A percentile compares a stretch with the other conserved stretches of the same genome.
Conservation (phyloP, 768 basidiomycete species). For the Epithele typhae region DNA sequence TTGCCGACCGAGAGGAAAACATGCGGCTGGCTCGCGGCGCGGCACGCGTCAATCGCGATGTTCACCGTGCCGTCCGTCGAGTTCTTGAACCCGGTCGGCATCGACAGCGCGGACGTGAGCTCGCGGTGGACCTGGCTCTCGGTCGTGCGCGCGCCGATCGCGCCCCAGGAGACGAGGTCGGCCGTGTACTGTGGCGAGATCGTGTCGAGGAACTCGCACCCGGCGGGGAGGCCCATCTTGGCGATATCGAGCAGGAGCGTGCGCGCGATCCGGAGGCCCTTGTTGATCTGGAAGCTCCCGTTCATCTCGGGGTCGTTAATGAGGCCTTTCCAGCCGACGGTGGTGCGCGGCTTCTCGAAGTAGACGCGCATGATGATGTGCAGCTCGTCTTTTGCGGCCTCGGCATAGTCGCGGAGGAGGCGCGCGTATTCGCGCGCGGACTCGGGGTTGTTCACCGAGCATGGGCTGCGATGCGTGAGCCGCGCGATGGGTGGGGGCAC, state of each 20-base stretch:
- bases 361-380: conserved; percentile 98
- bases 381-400: conserved; percentile 76
- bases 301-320: conserved; percentile 98
- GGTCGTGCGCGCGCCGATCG: conserved; percentile 91
- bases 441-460: conserved; percentile 89
- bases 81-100: conserved; percentile 99
- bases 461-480: conserved; percentile 52
- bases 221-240: conserved; percentile 86
- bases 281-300: conserved; percentile 92
- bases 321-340: conserved; percentile 98
- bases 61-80: conserved; percentile 91
- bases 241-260: conserved; percentile 84
- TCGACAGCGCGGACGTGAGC: conserved; percentile 80
- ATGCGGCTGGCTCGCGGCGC: conserved; percentile 86
- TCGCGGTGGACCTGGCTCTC: conserved; percentile 94
- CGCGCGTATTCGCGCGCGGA: conserved; percentile 86
- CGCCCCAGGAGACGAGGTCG: conserved; percentile 92
- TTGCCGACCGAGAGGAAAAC: conserved; percentile 97
- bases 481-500: too few relatives aligned
- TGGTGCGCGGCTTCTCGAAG: conserved; percentile 95
- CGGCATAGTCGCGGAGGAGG: conserved; percentile 74
- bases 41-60: conserved; percentile 93
- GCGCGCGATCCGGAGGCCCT: conserved; percentile 86
- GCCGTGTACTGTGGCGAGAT: conserved; percentile 87
- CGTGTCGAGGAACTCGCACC: conserved; percentile 93